Percentiles rank a stretch among this genome's conserved stretches.
Evolutionary conservation across 306 rosid species (phyloP).

Genomic region (Neltuma alba): DNA sequence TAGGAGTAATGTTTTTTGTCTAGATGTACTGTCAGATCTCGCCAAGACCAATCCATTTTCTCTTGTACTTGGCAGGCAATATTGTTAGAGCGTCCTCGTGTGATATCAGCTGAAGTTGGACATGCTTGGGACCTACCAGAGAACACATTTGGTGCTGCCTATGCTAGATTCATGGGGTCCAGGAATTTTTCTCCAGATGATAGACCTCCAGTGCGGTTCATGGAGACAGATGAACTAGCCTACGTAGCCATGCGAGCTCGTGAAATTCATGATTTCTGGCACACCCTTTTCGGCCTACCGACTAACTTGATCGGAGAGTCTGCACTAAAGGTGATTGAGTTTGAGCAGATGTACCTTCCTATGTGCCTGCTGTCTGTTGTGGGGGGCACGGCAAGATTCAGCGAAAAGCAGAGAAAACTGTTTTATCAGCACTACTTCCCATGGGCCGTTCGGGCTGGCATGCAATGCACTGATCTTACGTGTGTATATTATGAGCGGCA

Average conservation of each 20-base stretch:
- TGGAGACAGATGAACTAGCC: conserved; percentile 74
- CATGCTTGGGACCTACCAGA: conserved; percentile 73
- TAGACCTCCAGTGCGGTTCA: conserved; percentile 88
- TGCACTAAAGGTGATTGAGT: conserved; percentile 70
- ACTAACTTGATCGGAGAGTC: conserved; percentile 77
- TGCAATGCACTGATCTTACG: conserved; percentile 83
- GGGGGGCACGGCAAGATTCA: conserved; percentile 77
- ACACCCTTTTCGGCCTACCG: conserved; percentile 63
- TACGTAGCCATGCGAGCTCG: conserved; percentile 74
- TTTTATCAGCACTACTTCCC: conserved; percentile 87
- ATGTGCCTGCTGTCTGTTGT: conserved; percentile 64
- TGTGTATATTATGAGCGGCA: conserved; percentile 83
- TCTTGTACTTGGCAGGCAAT: conserved; percentile 48
- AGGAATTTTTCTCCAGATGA: conserved; percentile 96
- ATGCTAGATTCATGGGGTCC: conserved; percentile 96
- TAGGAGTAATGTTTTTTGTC: background rate
- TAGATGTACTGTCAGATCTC: background rate
- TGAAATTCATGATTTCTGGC: conserved; percentile 82
- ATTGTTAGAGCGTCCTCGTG: conserved; percentile 58
- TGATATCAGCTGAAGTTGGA: conserved; percentile 57
- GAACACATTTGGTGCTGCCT: conserved; percentile 88
- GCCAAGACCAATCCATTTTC: conserved; percentile 16
- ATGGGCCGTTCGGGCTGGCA: conserved; percentile 86
- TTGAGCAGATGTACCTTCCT: conserved; percentile 73
- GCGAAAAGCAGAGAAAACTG: conserved; percentile 62